Evolutionary conservation across 768 basidiomycete species (phyloP), one percentile per base, ranked within the genome.

Genomic region (Tulasnella sp.): DNA sequence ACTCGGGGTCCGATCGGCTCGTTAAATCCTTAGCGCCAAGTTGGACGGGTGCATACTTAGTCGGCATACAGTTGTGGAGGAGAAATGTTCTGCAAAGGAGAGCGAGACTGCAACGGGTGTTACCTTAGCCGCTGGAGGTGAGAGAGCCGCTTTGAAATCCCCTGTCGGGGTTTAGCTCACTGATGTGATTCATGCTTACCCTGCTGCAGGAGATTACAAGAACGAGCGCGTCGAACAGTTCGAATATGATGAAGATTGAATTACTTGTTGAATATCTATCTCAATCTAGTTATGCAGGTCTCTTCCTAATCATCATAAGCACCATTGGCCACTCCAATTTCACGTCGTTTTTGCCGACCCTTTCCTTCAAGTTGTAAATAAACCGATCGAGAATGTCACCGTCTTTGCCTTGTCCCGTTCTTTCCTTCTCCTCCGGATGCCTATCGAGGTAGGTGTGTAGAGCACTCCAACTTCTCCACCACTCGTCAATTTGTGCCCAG

Each of bases 401-500:
- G 24, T 82, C 77, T 44, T 71, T 73, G 21, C 82, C 68, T 36
- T 73, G 74, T 19, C 78, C 78, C 1, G 19, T 46, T 46, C 73
- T 40, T 46, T 38, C 80, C 56, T 85, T 81, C 82, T 94, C 92
- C 38, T 89, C 87, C 0, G 93, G 92, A 83, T 90, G 88, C 18
- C 83, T 83, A 81, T 93, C 91, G 80, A 90, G 89, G 84, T 89
- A 95, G 19, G 89, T 89, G 80, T 92, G 90, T 73, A 94, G 85
- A 1, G 93, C 86, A 82, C 92, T 93, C 87, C 89, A 92, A 0
- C 93, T 94, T 73, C 89, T 87, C 27, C 95, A 86, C 83, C 94
- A 95, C 3, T 86, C 88, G 5, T 92, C 87, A 0, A 95, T 85
- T 79, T 90, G 89, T 16, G 88, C 87, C 92, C 92, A 93, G 0